Evolutionary conservation across 495 filamentous ascomycete species (phyloP).

Genomic region (Barbatosphaeria neglecta): DNA sequence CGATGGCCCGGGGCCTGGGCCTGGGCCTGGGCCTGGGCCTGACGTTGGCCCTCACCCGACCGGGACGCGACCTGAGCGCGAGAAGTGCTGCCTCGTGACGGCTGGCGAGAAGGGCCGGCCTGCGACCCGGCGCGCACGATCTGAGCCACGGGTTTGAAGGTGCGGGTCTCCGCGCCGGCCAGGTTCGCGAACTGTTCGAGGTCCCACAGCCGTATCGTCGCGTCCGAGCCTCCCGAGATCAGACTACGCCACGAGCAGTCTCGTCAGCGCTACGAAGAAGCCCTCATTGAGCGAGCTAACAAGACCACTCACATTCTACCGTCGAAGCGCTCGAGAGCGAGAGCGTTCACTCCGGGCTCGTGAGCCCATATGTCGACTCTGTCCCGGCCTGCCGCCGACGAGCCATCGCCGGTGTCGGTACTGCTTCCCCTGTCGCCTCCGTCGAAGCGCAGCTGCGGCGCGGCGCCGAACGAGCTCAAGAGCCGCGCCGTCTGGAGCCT

Average conservation of each 20-base stretch:
- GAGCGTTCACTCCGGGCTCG: conserved; percentile 60
- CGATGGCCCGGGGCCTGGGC: conserved; percentile 39
- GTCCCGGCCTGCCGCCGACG: conserved; percentile 8
- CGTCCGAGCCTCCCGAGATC: conserved; percentile 72
- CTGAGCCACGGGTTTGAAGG: conserved; percentile 35
- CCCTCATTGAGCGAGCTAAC: background rate
- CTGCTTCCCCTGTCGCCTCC: conserved; percentile 33
- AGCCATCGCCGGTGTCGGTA: conserved; percentile 6
- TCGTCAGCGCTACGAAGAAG: conserved; percentile 7
- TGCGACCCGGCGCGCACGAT: conserved; percentile 15
- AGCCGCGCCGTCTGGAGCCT: conserved; percentile 50
- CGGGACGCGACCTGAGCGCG: too few species aligned
- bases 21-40: too few species aligned
- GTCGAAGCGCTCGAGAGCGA: conserved; percentile 67
- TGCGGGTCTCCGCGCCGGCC: conserved; percentile 21
- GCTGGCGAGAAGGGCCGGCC: too few species aligned
- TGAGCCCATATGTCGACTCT: conserved; percentile 44
- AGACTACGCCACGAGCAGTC: conserved; percentile 40
- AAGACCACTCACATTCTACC: conserved; percentile 55
- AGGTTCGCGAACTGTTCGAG: conserved; percentile 44
- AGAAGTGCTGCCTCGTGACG: too few species aligned
- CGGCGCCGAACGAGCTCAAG: conserved; percentile 41
- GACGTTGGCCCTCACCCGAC: too few species aligned
- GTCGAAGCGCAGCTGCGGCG: conserved; percentile 55
- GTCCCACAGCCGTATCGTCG: conserved; percentile 73